Conservation (phyloP, 2,329 filamentous ascomycete genomes). For the Nothopassalora personata region DNA sequence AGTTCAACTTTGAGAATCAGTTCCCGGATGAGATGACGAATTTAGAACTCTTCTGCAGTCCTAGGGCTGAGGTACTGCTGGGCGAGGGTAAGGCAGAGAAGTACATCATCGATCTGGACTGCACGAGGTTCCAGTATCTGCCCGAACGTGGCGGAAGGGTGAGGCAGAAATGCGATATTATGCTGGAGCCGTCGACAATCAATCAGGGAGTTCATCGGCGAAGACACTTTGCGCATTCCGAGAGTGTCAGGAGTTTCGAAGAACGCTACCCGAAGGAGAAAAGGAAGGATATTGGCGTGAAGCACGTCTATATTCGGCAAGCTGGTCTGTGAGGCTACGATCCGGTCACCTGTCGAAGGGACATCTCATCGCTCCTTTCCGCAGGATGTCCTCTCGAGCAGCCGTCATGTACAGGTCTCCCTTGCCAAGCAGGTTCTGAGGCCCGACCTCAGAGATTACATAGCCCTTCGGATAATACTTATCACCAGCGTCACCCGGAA, state of each 20-base stretch:
- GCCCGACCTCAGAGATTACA: constrained; percentile 57
- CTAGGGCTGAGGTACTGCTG: background rate
- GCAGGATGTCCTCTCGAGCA: background rate
- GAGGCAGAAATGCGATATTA: constrained; percentile 5
- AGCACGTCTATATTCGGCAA: constrained; percentile 8
- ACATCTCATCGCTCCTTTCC: background rate
- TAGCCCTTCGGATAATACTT: constrained; percentile 50
- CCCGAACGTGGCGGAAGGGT: background rate
- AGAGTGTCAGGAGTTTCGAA: background rate
- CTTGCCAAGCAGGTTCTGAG: constrained; percentile 48
- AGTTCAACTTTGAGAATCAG: constrained; percentile 5
- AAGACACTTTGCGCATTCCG: constrained; percentile 1
- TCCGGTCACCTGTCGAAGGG: background rate
- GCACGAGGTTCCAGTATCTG: constrained; percentile 4
- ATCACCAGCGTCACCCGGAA: constrained; percentile 45
- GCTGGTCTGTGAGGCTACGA: background rate
- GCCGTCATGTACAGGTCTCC: constrained; percentile 33
- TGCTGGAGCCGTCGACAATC: constrained; percentile 2
- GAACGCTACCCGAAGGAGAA: constrained; percentile 5
- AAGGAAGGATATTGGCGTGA: constrained; percentile 1
- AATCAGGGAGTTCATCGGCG: background rate
- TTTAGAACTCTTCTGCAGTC: constrained; percentile 1
- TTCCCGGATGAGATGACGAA: constrained; percentile 11
- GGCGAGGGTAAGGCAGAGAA: constrained; percentile 1
- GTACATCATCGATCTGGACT: constrained; percentile 8